Percentiles rank a stretch among this genome's conserved stretches.
Conservation (phyloP, 345 rosid species). For the Lepidium africanum region DNA sequence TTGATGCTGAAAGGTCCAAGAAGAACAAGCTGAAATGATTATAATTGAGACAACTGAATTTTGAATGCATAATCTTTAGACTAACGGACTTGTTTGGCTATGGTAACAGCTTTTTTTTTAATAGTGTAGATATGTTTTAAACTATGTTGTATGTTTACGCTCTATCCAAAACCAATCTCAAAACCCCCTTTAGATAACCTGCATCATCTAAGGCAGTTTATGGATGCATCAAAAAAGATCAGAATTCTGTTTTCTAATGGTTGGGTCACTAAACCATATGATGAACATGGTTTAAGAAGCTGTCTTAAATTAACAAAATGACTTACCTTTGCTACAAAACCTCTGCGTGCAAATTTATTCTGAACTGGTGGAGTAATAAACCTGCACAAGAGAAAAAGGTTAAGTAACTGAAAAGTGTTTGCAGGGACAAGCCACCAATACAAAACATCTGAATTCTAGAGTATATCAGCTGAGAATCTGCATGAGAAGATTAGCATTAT, state of each 20-base stretch:
- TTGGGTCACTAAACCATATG: not conserved
- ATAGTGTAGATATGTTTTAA: no score
- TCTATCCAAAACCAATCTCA: not conserved
- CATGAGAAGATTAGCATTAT: not conserved
- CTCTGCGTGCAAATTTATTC: constrained; percentile 16
- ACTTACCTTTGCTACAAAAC: constrained; percentile 47
- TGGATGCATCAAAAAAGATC: not conserved
- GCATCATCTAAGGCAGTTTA: not conserved
- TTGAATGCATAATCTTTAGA: no score
- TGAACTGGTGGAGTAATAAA: constrained; percentile 35
- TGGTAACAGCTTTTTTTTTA: no score
- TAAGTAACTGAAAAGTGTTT: not conserved
- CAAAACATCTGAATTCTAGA: not conserved
- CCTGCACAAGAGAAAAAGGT: constrained; percentile 34
- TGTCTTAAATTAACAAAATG: not conserved
- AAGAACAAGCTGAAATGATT: no score
- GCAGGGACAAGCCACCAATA: not conserved
- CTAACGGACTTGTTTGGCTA: no score
- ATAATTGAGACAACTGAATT: no score
- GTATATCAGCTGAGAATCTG: not conserved
- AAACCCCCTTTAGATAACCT: not conserved
- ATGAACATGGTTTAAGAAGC: not conserved
- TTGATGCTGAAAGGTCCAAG: no score
- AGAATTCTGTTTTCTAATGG: not conserved
- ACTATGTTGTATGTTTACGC: not conserved